Evolutionary conservation across 805 yeast genomes (phyloP).

Genomic region (Maudiozyma saulgeensis): DNA sequence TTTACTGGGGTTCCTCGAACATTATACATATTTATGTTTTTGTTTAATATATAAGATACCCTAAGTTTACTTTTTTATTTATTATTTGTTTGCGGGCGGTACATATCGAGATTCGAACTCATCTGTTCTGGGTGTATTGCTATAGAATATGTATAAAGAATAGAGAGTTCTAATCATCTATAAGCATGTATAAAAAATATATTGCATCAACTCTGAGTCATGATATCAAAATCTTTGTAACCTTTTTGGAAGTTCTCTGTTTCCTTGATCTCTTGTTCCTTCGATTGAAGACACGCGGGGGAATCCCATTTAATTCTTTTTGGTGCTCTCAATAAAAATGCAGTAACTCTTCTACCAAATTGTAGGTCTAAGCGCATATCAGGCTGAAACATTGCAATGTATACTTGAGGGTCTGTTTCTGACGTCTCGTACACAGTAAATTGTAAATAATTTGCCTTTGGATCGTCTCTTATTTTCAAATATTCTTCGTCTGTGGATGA

Average conservation of each 20-base stretch:
- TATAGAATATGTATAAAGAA: too few relatives aligned
- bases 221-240: conserved; percentile 46
- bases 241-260: conserved; percentile 51
- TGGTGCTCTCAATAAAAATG: conserved; percentile 49
- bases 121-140: too few relatives aligned
- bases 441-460: conserved; percentile 26
- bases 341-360: conserved; percentile 74
- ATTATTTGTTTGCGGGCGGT: too few relatives aligned
- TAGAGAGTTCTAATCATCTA: too few relatives aligned
- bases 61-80: not conserved
- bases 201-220: not conserved
- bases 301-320: conserved; percentile 68
- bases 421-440: conserved; percentile 29
- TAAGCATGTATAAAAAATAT: too few relatives aligned
- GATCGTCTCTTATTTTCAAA: conserved; percentile 20
- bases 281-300: conserved; percentile 47
- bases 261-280: conserved; percentile 52
- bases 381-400: conserved; percentile 24
- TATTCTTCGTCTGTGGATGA: conserved; percentile 16
- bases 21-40: too few relatives aligned
- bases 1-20: too few relatives aligned
- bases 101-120: too few relatives aligned
- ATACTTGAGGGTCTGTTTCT: conserved; percentile 24
- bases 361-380: conserved; percentile 55
- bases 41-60: too few relatives aligned